Percentiles rank a stretch among this genome's conserved stretches.
Conservation (phyloP, 805 yeast species). For the Wickerhamiella siamensis region DNA sequence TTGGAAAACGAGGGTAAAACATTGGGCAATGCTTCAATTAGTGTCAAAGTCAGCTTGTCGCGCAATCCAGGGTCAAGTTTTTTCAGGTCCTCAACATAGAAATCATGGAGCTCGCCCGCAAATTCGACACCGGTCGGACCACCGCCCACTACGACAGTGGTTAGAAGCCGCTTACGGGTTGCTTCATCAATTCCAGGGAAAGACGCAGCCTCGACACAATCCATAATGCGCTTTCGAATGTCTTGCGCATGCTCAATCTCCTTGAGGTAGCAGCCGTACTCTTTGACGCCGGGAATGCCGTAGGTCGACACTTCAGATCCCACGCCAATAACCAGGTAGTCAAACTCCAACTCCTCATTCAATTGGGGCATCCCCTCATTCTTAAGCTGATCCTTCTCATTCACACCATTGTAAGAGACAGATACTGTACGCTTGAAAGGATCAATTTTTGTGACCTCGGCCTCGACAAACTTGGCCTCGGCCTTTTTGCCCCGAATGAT, state of each 20-base stretch:
- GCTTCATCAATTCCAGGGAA: slow-evolving; percentile 50
- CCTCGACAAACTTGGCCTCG: slow-evolving; percentile 77
- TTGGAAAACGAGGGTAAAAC: slow-evolving; percentile 44
- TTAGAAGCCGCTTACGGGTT: slow-evolving; percentile 72
- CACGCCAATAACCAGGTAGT: slow-evolving; percentile 79
- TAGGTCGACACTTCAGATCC: slow-evolving; percentile 93
- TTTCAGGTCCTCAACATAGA: slow-evolving; percentile 75
- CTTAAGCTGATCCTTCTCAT: slow-evolving; percentile 11
- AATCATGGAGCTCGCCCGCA: slow-evolving; percentile 93
- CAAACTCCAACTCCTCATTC: slow-evolving; percentile 45
- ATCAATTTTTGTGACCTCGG: slow-evolving; percentile 76
- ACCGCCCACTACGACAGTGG: slow-evolving; percentile 91
- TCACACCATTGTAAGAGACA: slow-evolving; percentile 29
- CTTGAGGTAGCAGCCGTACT: slow-evolving; percentile 76
- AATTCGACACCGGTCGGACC: slow-evolving; percentile 98
- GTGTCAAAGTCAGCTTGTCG: slow-evolving; percentile 65
- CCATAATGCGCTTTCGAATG: slow-evolving; percentile 71
- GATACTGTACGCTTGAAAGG: slow-evolving; percentile 50
- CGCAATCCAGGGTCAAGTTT: slow-evolving; percentile 83
- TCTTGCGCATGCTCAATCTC: slow-evolving; percentile 80
- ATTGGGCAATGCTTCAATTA: slow-evolving; percentile 84
- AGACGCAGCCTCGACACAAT: slow-evolving; percentile 78
- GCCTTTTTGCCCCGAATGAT: slow-evolving; percentile 62
- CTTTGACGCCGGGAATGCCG: slow-evolving; percentile 84
- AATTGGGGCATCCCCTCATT: slow-evolving; percentile 29